A percentile compares a stretch with the other conserved stretches of the same genome.
Evolutionary conservation across 179 eudicot genomes (phyloP).

Genomic region (Sideroxylon spinosum): DNA sequence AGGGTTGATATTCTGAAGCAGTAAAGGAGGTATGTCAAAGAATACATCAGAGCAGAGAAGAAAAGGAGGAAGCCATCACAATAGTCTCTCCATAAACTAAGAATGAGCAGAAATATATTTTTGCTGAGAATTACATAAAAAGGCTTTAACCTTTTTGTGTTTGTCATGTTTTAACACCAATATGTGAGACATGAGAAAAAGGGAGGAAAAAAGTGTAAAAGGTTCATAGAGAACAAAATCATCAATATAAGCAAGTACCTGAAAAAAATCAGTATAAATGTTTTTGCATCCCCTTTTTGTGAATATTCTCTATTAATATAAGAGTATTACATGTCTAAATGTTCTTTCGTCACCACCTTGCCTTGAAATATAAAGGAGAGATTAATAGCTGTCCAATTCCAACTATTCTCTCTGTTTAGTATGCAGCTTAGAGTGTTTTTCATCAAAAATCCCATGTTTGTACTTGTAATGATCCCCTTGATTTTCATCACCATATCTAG

Average conservation of each 20-base stretch:
- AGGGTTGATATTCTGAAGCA: not conserved
- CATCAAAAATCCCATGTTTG: constrained; percentile 17
- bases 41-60: not conserved
- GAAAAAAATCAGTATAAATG: not conserved
- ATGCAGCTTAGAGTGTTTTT: constrained; percentile 8
- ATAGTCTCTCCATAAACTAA: not conserved
- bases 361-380: too few species aligned
- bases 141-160: constrained; percentile 3
- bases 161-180: constrained; percentile 7
- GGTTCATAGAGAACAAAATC: not conserved
- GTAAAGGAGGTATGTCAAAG: not conserved
- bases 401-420: constrained; percentile 20
- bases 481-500: constrained; percentile 21
- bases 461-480: constrained; percentile 20
- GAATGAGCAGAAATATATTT: constrained; percentile 1
- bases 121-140: constrained; percentile 11
- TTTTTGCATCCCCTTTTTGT: not conserved
- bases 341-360: not conserved
- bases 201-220: not conserved
- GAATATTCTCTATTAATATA: not conserved
- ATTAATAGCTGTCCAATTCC: constrained; percentile 1
- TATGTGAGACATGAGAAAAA: constrained; percentile 2
- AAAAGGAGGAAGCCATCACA: not conserved
- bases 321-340: not conserved
- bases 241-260: constrained; percentile 2